A percentile compares a stretch with the other conserved stretches of the same genome.
Conservation (phyloP, 345 rosid species). For the Dipteronia dyeriana region DNA sequence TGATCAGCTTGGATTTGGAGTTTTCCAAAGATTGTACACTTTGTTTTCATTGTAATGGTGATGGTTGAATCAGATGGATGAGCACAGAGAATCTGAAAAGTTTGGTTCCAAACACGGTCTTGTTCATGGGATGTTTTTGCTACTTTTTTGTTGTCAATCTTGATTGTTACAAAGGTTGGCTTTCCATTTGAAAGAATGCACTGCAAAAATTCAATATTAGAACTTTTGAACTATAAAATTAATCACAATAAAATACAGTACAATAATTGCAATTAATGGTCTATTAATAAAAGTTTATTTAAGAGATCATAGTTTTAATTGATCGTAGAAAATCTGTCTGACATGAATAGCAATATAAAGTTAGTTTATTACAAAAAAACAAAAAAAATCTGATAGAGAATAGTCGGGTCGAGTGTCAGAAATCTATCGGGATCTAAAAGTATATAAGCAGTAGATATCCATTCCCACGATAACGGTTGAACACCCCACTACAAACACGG, state of each 20-base stretch:
- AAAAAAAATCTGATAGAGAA: too few species aligned
- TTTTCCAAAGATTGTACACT: constrained; percentile 67
- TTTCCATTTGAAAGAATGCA: constrained; percentile 51
- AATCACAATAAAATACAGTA: neutral
- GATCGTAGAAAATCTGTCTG: too few species aligned
- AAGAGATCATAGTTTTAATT: neutral
- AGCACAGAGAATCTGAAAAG: constrained; percentile 79
- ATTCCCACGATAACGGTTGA: too few species aligned
- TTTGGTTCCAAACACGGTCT: constrained; percentile 86
- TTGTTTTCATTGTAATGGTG: constrained; percentile 70
- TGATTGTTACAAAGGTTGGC: constrained; percentile 70
- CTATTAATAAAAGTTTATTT: neutral
- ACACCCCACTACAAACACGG: too few species aligned
- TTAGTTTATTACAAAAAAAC: neutral
- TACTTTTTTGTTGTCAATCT: constrained; percentile 58
- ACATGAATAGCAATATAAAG: too few species aligned
- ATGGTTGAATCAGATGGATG: constrained; percentile 58
- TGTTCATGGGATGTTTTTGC: constrained; percentile 66
- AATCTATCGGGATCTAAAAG: too few species aligned
- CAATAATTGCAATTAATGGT: neutral
- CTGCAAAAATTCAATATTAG: constrained; percentile 30
- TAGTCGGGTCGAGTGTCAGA: too few species aligned
- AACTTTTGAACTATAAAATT: neutral
- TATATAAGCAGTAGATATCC: too few species aligned
- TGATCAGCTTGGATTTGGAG: constrained; percentile 49